phyloP scores from a whole-genome alignment of 768 basidiomycete species.

The Ramaria sp. region DNA sequence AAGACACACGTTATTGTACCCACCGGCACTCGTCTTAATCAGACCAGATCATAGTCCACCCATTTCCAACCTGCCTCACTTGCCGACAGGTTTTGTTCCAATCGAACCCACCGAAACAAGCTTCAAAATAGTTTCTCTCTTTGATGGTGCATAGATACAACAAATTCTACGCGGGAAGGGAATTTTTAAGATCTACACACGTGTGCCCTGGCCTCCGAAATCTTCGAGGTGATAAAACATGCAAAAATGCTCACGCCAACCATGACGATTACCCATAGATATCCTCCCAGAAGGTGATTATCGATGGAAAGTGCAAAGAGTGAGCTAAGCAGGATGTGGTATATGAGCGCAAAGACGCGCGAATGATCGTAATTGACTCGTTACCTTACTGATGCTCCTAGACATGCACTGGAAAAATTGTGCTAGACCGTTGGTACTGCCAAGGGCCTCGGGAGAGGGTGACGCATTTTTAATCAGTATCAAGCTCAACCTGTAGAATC shows the following conservation, averaged over 20 bases:
- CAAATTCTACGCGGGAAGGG: neutral
- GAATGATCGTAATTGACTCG: neutral
- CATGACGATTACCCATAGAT: slow-evolving; percentile 51
- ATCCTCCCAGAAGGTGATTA: slow-evolving; percentile 38
- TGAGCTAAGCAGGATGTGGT: slow-evolving; percentile 27
- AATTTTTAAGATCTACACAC: neutral
- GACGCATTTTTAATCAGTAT: slow-evolving; percentile 45
- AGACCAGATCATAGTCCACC: no score
- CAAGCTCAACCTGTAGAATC: slow-evolving; percentile 48
- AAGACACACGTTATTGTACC: no score
- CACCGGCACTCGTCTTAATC: no score
- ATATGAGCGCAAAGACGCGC: neutral
- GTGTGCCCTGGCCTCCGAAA: neutral
- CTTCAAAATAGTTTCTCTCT: no score
- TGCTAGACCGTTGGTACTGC: slow-evolving; percentile 53
- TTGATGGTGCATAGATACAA: no score
- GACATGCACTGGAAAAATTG: slow-evolving; percentile 34
- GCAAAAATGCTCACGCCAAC: slow-evolving; percentile 24
- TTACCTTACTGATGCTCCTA: slow-evolving; percentile 47
- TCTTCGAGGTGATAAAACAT: neutral
- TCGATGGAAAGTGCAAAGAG: slow-evolving; percentile 45
- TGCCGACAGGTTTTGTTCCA: no score
- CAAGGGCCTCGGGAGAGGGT: slow-evolving; percentile 42
- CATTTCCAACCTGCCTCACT: no score
- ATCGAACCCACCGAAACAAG: no score